Evolutionary conservation across 495 filamentous ascomycete genomes (phyloP).

Genomic region (Chaetomidium leptoderma): DNA sequence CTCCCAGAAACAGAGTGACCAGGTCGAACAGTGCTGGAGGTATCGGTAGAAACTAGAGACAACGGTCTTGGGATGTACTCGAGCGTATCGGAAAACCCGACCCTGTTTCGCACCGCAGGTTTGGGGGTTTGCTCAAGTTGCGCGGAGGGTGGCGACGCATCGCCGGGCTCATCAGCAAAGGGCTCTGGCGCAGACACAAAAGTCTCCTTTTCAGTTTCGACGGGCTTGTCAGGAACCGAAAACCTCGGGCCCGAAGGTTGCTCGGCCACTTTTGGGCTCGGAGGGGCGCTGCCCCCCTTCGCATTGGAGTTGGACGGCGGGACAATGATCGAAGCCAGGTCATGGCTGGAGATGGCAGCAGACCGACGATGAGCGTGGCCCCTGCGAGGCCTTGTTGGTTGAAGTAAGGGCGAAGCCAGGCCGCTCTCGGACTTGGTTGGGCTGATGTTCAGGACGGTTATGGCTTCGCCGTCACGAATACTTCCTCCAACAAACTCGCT

Average conservation of each 20-base stretch:
- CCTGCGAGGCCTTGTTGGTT: slow-evolving; percentile 52
- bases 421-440: slow-evolving; percentile 60
- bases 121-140: slow-evolving; percentile 37
- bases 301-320: slow-evolving; percentile 50
- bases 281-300: slow-evolving; percentile 61
- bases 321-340: slow-evolving; percentile 65
- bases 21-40: slow-evolving; percentile 60
- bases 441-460: slow-evolving; percentile 56
- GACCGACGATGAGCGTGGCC: slow-evolving; percentile 83
- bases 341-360: slow-evolving; percentile 80
- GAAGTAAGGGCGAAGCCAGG: slow-evolving; percentile 46
- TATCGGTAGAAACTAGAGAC: slow-evolving; percentile 70
- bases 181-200: slow-evolving; percentile 5
- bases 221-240: slow-evolving; percentile 26
- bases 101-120: slow-evolving; percentile 42
- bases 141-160: slow-evolving; percentile 1
- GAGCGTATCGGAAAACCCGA: slow-evolving; percentile 57
- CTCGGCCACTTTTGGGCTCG: slow-evolving; percentile 56
- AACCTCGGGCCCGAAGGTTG: slow-evolving; percentile 35
- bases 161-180: not conserved
- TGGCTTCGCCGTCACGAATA: slow-evolving; percentile 52
- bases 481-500: slow-evolving; percentile 80
- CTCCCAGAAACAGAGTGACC: slow-evolving; percentile 61
- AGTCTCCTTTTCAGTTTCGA: slow-evolving; percentile 13
- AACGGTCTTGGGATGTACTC: slow-evolving; percentile 69